A percentile compares a stretch with the other conserved stretches of the same genome.
These are phyloP conservation scores for Priceomyces medius DNA, from an alignment of 805 yeast genomes.

Conservation along the genomic window DNA sequence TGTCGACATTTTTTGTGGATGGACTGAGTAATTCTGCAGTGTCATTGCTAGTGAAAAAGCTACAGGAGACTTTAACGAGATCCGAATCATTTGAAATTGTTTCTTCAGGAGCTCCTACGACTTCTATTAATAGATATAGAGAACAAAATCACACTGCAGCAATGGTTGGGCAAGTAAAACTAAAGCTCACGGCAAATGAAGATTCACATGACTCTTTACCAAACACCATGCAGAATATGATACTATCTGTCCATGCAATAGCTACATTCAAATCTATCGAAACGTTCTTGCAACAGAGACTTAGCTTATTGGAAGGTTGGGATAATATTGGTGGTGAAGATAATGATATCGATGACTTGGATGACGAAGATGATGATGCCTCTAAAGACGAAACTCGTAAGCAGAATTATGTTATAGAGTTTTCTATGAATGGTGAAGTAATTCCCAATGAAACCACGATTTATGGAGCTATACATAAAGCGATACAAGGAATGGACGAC, in stretches of 20 bases:
- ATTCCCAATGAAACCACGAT: conserved; percentile 69
- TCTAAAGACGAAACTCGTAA: conserved; percentile 6
- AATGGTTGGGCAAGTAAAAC: conserved; percentile 68
- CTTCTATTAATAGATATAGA: conserved; percentile 7
- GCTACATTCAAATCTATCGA: conserved; percentile 57
- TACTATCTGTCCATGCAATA: conserved; percentile 56
- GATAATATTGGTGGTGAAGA: conserved; percentile 12
- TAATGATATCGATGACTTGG: conserved; percentile 14
- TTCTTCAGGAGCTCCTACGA: conserved; percentile 38
- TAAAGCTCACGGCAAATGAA: conserved; percentile 43
- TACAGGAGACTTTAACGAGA: conserved; percentile 74
- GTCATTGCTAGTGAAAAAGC: conserved; percentile 48
- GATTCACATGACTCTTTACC: conserved; percentile 16
- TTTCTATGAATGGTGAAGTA: conserved; percentile 53
- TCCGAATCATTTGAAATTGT: conserved; percentile 70
- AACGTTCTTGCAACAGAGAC: conserved; percentile 44
- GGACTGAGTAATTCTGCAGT: conserved; percentile 31
- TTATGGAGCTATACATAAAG: conserved; percentile 68
- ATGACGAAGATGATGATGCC: conserved; percentile 14
- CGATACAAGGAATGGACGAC: conserved; percentile 39
- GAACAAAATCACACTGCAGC: conserved; percentile 48
- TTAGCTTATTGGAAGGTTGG: conserved; percentile 29
- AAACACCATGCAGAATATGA: conserved; percentile 26
- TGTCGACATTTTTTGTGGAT: conserved; percentile 31
- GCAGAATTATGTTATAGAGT: conserved; percentile 42